phyloP scores from a whole-genome alignment of 495 filamentous ascomycete genomes.

The Aspergillus campestris region DNA sequence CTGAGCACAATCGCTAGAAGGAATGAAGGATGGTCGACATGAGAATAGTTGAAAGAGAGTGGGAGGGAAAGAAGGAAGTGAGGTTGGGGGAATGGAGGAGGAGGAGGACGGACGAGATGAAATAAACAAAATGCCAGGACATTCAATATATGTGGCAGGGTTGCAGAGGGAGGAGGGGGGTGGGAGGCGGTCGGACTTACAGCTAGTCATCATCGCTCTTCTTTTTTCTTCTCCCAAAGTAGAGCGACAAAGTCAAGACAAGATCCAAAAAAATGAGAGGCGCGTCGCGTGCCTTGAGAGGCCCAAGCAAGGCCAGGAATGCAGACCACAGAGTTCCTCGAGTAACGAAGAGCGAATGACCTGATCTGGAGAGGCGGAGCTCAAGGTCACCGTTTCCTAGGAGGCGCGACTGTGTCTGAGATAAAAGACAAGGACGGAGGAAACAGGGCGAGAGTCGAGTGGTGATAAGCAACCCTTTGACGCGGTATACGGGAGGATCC shows the following conservation, averaged over 20 bases:
- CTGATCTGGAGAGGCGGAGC: not conserved
- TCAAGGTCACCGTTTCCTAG: slow-evolving; percentile 9
- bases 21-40: slow-evolving; percentile 17
- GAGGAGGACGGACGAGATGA: slow-evolving; percentile 21
- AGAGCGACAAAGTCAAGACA: slow-evolving; percentile 11
- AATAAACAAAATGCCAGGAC: slow-evolving; percentile 37
- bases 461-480: slow-evolving; percentile 14
- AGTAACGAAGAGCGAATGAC: slow-evolving; percentile 19
- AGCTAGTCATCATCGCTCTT: slow-evolving; percentile 31
- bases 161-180: slow-evolving; percentile 13
- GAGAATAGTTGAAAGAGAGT: slow-evolving; percentile 4
- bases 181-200: slow-evolving; percentile 29
- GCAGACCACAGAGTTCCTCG: slow-evolving; percentile 31
- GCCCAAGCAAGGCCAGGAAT: slow-evolving; percentile 39
- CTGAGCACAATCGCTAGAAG: slow-evolving; percentile 9
- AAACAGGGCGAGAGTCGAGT: slow-evolving; percentile 2
- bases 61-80: slow-evolving; percentile 8
- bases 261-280: slow-evolving; percentile 15
- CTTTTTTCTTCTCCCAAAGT: slow-evolving; percentile 6
- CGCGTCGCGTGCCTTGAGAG: slow-evolving; percentile 35
- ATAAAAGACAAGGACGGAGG: slow-evolving; percentile 10
- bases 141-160: slow-evolving; percentile 12
- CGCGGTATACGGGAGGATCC: slow-evolving; percentile 11
- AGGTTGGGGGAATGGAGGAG: slow-evolving; percentile 18
- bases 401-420: slow-evolving; percentile 19